phyloP scores from a whole-genome alignment of 164 flowering plant genomes.

The Sextonia rubra region DNA sequence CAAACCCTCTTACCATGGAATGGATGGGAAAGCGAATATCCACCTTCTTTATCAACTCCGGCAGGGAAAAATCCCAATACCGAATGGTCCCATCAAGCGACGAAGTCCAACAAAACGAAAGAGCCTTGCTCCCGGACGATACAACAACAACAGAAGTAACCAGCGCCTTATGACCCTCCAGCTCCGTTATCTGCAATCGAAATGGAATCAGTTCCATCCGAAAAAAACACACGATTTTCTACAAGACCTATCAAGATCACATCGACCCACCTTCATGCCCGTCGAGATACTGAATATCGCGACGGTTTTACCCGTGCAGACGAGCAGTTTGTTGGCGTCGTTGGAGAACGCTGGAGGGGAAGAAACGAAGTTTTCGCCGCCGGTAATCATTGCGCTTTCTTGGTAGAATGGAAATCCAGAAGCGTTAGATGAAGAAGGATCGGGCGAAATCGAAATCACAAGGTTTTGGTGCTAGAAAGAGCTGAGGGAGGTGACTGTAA shows the following conservation, averaged over 20 bases:
- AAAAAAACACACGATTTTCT: background rate
- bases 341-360: conserved; percentile 80
- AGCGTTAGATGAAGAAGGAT: too few species aligned
- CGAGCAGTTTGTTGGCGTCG: conserved; percentile 70
- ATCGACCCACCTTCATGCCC: conserved; percentile 63
- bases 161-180: conserved; percentile 72
- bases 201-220: background rate
- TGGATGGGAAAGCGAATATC: conserved; percentile 51
- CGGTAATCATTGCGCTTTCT: conserved; percentile 45
- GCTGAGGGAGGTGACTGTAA: too few species aligned
- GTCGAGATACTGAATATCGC: conserved; percentile 82
- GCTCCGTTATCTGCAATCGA: conserved; percentile 42
- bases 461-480: too few species aligned
- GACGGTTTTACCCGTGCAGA: conserved; percentile 74
- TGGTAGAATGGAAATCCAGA: background rate
- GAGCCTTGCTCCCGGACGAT: conserved; percentile 48
- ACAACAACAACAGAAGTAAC: conserved; percentile 79
- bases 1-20: conserved; percentile 62
- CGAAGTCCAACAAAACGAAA: conserved; percentile 85
- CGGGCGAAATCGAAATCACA: too few species aligned
- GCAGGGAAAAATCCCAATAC: conserved; percentile 84
- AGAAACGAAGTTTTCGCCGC: conserved; percentile 70
- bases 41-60: conserved; percentile 65
- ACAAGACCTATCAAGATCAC: background rate
- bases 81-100: conserved; percentile 88